Evolutionary conservation across 2,329 filamentous ascomycete species (phyloP).

Genomic region (Sarocladium kiliense): DNA sequence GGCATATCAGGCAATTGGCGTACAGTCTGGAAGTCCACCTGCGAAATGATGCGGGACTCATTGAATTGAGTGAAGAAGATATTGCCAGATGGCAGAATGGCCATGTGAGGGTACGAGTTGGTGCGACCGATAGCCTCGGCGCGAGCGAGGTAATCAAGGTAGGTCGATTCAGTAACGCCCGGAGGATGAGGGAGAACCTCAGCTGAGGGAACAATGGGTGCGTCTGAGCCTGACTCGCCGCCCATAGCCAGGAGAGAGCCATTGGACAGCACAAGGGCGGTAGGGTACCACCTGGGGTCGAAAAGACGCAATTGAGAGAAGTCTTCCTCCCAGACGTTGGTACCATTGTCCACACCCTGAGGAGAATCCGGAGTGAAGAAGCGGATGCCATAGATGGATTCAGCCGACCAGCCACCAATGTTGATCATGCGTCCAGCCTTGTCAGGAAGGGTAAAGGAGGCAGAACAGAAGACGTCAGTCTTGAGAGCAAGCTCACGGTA

Average conservation of each 20-base stretch:
- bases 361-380: conserved; percentile 1
- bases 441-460: conserved; percentile 3
- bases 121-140: background rate
- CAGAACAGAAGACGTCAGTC: conserved; percentile 1
- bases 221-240: background rate
- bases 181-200: conserved; percentile 1
- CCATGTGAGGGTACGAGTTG: conserved; percentile 1
- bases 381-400: background rate
- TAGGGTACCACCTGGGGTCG: background rate
- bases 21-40: background rate
- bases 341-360: background rate
- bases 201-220: background rate
- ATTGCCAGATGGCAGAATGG: background rate
- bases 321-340: conserved; percentile 1
- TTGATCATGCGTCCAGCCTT: conserved; percentile 5
- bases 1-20: background rate
- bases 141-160: conserved; percentile 3
- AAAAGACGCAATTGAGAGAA: background rate
- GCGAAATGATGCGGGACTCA: background rate
- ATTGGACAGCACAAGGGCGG: background rate
- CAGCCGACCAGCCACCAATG: conserved; percentile 1
- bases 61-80: conserved; percentile 3
- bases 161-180: conserved; percentile 1
- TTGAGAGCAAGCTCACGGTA: background rate
- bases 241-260: conserved; percentile 2